Percentiles rank a stretch among this genome's conserved stretches.
Evolutionary conservation across 1,284 basidiomycete genomes (phyloP).

Genomic region (Cryptococcus sp.): DNA sequence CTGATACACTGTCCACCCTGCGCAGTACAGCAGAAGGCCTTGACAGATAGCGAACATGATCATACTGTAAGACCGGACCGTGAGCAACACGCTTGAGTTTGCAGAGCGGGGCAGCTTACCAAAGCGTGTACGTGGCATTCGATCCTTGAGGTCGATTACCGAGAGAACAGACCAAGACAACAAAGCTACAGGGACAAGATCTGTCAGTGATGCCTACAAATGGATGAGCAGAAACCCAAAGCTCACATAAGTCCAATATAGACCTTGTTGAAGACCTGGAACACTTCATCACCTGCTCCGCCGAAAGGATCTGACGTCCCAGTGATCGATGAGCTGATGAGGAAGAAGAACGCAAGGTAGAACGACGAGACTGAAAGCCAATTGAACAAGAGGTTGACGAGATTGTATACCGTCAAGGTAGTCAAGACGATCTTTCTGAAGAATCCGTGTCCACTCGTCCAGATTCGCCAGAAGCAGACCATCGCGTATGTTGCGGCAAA

Average conservation of each 20-base stretch:
- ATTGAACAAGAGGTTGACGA: conserved; percentile 50
- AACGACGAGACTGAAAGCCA: conserved; percentile 74
- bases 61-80: conserved; percentile 56
- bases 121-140: conserved; percentile 76
- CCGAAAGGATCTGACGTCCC: conserved; percentile 68
- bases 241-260: conserved; percentile 58
- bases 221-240: conserved; percentile 8
- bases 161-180: conserved; percentile 52
- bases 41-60: conserved; percentile 50
- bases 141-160: conserved; percentile 87
- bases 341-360: conserved; percentile 53
- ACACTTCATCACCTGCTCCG: conserved; percentile 72
- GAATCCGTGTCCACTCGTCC: conserved; percentile 86
- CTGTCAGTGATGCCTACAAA: not conserved
- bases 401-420: conserved; percentile 55
- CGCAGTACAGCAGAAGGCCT: conserved; percentile 68
- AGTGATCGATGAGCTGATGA: conserved; percentile 68
- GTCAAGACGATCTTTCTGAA: conserved; percentile 80
- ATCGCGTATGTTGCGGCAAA: conserved; percentile 80
- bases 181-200: conserved; percentile 22
- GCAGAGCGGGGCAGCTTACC: conserved; percentile 71
- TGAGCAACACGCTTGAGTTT: conserved; percentile 57
- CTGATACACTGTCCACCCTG: conserved; percentile 81
- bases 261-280: conserved; percentile 72
- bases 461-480: conserved; percentile 78